Percentiles rank a stretch among this genome's conserved stretches.
Conservation (phyloP, 306 rosid genomes). For the Cyclanthera cordifolia region DNA sequence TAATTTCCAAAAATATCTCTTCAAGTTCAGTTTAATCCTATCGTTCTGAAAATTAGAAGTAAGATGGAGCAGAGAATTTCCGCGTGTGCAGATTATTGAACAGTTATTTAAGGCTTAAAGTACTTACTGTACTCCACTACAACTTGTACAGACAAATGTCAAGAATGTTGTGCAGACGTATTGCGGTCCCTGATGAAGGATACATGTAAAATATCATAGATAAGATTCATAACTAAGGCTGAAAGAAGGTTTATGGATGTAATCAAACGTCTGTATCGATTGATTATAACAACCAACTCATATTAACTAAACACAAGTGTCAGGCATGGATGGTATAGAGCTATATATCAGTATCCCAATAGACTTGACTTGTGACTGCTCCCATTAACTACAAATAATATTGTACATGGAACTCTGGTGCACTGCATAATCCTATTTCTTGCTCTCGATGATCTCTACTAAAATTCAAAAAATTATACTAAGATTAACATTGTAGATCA, state of each 20-base stretch:
- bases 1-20: neutral
- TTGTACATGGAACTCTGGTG: neutral
- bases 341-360: neutral
- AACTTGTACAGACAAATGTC: slow-evolving; percentile 75
- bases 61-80: neutral
- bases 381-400: neutral
- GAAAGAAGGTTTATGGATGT: neutral
- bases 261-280: neutral
- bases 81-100: neutral
- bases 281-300: neutral
- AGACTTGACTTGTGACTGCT: neutral
- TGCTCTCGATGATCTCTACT: neutral
- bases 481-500: neutral
- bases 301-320: neutral
- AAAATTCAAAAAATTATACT: neutral
- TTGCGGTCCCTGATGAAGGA: slow-evolving; percentile 70
- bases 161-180: slow-evolving; percentile 80
- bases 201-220: neutral
- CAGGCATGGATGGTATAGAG: neutral
- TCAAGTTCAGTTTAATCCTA: slow-evolving; percentile 1
- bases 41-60: neutral
- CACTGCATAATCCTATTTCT: too few relatives aligned
- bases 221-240: neutral
- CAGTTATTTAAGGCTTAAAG: neutral
- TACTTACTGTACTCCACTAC: slow-evolving; percentile 94